Percentiles rank a stretch among this genome's conserved stretches.
Evolutionary conservation across 495 filamentous ascomycete species (phyloP).

Genomic region (Penicillium pulvis): DNA sequence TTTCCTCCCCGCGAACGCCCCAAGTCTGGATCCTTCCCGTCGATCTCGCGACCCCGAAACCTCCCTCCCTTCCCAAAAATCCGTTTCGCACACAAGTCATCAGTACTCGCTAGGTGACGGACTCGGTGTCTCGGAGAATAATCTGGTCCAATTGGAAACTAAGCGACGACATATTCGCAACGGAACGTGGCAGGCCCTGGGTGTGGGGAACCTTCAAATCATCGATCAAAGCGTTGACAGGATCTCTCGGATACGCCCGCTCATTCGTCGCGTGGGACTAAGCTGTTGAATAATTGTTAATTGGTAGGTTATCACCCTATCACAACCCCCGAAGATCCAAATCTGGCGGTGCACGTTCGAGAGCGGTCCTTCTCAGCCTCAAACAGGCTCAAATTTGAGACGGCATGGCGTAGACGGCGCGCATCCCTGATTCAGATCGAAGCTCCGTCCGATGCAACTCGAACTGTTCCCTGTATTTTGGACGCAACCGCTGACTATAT

Average conservation of each 20-base stretch:
- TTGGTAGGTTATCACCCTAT: conserved; percentile 12
- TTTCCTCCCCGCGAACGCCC: conserved; percentile 3
- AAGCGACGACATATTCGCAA: conserved; percentile 23
- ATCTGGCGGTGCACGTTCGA: conserved; percentile 1
- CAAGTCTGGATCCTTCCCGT: conserved; percentile 1
- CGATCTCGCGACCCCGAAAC: conserved; percentile 7
- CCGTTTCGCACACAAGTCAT: neutral
- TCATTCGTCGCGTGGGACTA: conserved; percentile 15
- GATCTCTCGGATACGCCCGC: conserved; percentile 7
- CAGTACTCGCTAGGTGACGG: conserved; percentile 9
- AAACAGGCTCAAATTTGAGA: neutral
- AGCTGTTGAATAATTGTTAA: conserved; percentile 9
- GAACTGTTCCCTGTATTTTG: neutral
- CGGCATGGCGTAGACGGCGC: conserved; percentile 13
- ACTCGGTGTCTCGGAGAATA: conserved; percentile 31
- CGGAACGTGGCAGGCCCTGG: conserved; percentile 26
- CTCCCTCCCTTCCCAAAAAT: neutral
- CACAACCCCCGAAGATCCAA: neutral
- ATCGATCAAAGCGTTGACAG: conserved; percentile 22
- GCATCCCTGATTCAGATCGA: conserved; percentile 38
- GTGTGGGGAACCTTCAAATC: conserved; percentile 25
- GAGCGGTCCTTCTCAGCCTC: conserved; percentile 1
- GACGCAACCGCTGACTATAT: conserved; percentile 3
- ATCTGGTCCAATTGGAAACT: conserved; percentile 31
- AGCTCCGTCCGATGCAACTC: neutral